Evolutionary conservation across 1,284 basidiomycete species (phyloP).

Genomic region (Hypsizygus ulmarius): DNA sequence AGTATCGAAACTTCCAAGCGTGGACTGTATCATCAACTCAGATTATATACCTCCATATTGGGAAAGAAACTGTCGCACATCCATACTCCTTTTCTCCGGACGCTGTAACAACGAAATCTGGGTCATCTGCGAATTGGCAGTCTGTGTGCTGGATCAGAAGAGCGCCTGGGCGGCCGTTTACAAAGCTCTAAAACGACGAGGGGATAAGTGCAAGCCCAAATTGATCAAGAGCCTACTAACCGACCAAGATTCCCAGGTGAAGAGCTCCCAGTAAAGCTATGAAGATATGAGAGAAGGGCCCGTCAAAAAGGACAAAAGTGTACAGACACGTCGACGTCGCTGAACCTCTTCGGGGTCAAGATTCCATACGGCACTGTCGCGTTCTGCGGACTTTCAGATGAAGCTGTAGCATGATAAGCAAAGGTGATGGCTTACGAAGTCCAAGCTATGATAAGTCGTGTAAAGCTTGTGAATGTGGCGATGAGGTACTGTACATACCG

Average conservation of each 20-base stretch:
- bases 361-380: slow-evolving; percentile 51
- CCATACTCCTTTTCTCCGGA: slow-evolving; percentile 37
- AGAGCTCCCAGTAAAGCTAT: slow-evolving; percentile 56
- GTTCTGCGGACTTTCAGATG: slow-evolving; percentile 34
- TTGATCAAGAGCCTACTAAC: slow-evolving; percentile 29
- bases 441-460: slow-evolving; percentile 38
- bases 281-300: neutral
- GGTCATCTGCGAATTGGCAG: slow-evolving; percentile 50
- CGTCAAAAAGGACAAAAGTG: neutral
- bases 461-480: neutral
- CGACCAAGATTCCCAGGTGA: slow-evolving; percentile 47
- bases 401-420: neutral
- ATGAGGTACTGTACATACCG: slow-evolving; percentile 32
- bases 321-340: slow-evolving; percentile 40
- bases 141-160: slow-evolving; percentile 45
- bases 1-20: slow-evolving; percentile 47
- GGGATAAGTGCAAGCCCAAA: slow-evolving; percentile 5
- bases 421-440: slow-evolving; percentile 40
- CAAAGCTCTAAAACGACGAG: slow-evolving; percentile 36
- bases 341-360: slow-evolving; percentile 48
- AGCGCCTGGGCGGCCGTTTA: slow-evolving; percentile 46
- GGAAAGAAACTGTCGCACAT: slow-evolving; percentile 35
- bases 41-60: neutral
- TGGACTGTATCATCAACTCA: slow-evolving; percentile 33
- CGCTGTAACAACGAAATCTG: slow-evolving; percentile 28